A percentile compares a stretch with the other conserved stretches of the same genome.
Conservation (phyloP, 2,329 filamentous ascomycete species). For the Calonectria crousiana region DNA sequence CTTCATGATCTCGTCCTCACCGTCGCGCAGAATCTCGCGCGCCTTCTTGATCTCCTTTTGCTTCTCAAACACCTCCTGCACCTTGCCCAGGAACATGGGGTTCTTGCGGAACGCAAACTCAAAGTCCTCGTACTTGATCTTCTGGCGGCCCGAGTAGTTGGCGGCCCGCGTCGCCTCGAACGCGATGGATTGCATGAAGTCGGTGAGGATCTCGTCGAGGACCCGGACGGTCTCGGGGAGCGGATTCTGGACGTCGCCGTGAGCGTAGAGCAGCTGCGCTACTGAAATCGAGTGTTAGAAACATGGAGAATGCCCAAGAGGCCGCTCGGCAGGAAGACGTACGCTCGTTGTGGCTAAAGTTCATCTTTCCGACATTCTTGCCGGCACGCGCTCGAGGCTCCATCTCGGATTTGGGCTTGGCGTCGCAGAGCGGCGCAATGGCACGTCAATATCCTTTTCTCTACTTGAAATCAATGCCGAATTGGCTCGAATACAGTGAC, state of each 20-base stretch:
- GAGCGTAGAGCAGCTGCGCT: constrained; percentile 80
- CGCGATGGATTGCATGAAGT: constrained; percentile 95
- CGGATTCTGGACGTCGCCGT: constrained; percentile 82
- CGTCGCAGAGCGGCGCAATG: constrained; percentile 15
- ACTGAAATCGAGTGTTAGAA: constrained; percentile 59
- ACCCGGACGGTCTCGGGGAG: constrained; percentile 87
- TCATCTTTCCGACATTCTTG: constrained; percentile 86
- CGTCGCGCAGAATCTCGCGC: constrained; percentile 79
- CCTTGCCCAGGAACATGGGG: constrained; percentile 85
- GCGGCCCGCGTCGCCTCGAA: constrained; percentile 90
- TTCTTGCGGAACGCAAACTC: constrained; percentile 93
- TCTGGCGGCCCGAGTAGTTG: constrained; percentile 88
- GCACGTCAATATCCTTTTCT: not conserved
- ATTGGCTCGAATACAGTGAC: not conserved
- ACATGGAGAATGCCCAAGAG: not conserved
- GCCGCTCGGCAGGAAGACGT: constrained; percentile 48
- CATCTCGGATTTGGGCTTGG: constrained; percentile 60
- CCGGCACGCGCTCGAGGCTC: constrained; percentile 82
- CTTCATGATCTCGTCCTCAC: constrained; percentile 71
- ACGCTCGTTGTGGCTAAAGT: constrained; percentile 81
- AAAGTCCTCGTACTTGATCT: constrained; percentile 98
- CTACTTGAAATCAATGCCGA: not conserved
- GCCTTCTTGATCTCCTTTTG: constrained; percentile 88
- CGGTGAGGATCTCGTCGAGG: constrained; percentile 94
- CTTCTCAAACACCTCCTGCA: constrained; percentile 90